Conservation (phyloP, 768 basidiomycete genomes). For the Boletus rex-veris region DNA sequence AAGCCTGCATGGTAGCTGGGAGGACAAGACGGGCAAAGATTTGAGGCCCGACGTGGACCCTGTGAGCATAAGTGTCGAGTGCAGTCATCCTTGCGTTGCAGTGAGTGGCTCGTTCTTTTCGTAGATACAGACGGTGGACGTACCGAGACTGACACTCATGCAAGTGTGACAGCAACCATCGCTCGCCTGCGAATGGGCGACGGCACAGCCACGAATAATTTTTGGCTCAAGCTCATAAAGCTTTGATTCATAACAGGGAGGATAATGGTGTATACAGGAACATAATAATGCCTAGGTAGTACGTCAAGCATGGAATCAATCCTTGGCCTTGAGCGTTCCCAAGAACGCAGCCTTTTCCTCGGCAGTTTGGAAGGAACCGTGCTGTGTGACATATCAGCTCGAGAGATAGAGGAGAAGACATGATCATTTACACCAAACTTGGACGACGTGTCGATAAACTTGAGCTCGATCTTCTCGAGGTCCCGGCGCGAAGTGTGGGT, state of each 20-base stretch:
- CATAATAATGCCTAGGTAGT: slow-evolving; percentile 41
- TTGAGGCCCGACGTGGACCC: slow-evolving; percentile 74
- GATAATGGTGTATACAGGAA: slow-evolving; percentile 22
- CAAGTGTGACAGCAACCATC: neutral
- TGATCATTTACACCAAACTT: slow-evolving; percentile 81
- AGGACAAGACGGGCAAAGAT: slow-evolving; percentile 34
- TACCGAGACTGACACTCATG: slow-evolving; percentile 45
- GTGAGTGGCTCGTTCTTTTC: slow-evolving; percentile 7
- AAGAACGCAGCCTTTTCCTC: slow-evolving; percentile 96
- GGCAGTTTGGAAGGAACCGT: slow-evolving; percentile 94
- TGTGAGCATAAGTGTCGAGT: slow-evolving; percentile 72
- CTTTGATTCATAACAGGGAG: slow-evolving; percentile 38
- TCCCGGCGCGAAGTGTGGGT: slow-evolving; percentile 93
- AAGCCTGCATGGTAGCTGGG: slow-evolving; percentile 32
- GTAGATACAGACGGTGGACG: slow-evolving; percentile 14
- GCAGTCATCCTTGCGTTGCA: slow-evolving; percentile 61
- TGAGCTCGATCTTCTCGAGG: slow-evolving; percentile 96
- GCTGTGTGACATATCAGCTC: slow-evolving; percentile 41
- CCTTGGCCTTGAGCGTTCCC: slow-evolving; percentile 83
- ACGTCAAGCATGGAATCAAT: slow-evolving; percentile 48
- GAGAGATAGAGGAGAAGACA: neutral
- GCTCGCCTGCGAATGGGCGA: neutral
- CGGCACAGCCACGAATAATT: neutral
- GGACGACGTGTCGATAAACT: slow-evolving; percentile 98
- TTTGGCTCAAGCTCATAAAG: neutral